A percentile compares a stretch with the other conserved stretches of the same genome.
Evolutionary conservation across 805 yeast genomes (phyloP).

Genomic region (Starmerella ratchasimensis): DNA sequence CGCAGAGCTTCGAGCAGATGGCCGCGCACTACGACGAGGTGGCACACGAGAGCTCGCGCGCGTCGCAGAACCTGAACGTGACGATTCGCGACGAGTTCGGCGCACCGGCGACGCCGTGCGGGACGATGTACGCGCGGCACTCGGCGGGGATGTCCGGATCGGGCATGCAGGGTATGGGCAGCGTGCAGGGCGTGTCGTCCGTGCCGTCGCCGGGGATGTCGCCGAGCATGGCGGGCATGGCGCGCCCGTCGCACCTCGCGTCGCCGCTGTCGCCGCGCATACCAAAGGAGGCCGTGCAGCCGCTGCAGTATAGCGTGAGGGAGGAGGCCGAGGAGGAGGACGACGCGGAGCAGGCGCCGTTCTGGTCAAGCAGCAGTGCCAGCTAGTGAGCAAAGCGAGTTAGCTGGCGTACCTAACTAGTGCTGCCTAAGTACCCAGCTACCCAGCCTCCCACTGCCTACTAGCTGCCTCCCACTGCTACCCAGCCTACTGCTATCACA

Average conservation of each 20-base stretch:
- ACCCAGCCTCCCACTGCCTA: not conserved
- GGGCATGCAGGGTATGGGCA: not conserved
- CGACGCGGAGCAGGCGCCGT: not conserved
- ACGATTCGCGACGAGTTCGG: not conserved
- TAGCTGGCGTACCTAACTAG: not conserved
- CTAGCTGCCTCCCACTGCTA: too few species aligned
- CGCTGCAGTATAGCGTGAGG: too few species aligned
- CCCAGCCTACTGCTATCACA: too few species aligned
- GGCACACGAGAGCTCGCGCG: not conserved
- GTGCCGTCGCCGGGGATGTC: not conserved
- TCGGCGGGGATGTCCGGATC: too few species aligned
- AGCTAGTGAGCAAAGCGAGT: not conserved
- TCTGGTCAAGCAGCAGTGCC: not conserved
- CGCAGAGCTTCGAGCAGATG: conserved; percentile 5
- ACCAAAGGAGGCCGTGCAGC: not conserved
- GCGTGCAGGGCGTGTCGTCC: not conserved
- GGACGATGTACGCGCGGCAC: too few species aligned
- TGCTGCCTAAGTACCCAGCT: not conserved
- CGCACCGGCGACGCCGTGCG: too few species aligned
- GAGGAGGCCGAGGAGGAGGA: too few species aligned
- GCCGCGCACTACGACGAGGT: not conserved
- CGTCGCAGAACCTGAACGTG: not conserved
- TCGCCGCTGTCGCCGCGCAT: not conserved
- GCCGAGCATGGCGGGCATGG: not conserved
- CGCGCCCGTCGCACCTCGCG: not conserved